phyloP scores from a whole-genome alignment of 2,329 filamentous ascomycete species.

The Colletotrichum melonis region DNA sequence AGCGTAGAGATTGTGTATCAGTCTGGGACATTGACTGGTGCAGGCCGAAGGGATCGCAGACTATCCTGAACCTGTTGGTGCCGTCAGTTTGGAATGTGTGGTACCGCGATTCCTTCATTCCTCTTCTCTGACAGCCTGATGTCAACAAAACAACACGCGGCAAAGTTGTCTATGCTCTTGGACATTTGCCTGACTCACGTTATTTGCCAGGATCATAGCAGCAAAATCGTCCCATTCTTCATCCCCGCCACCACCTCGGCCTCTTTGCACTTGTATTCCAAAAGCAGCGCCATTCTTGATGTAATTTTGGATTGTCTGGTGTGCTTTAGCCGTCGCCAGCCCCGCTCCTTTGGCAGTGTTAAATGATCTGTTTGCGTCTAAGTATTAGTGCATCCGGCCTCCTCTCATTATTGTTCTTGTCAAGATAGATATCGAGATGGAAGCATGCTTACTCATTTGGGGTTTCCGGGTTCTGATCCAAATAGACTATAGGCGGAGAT shows the following conservation, averaged over 20 bases:
- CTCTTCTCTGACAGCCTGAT: no score
- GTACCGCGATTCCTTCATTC: no score
- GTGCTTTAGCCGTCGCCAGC: neutral
- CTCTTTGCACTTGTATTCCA: conserved; percentile 3
- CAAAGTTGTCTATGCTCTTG: no score
- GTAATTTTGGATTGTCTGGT: neutral
- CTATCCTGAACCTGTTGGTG: neutral
- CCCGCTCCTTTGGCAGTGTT: neutral
- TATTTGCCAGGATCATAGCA: neutral
- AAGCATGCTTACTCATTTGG: neutral
- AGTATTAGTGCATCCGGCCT: no score
- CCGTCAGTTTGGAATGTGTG: no score
- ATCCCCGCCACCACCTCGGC: neutral
- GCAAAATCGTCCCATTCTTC: neutral
- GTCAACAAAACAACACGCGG: no score
- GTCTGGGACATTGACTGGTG: no score
- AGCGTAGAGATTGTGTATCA: no score
- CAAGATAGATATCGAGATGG: neutral
- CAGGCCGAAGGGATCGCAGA: neutral
- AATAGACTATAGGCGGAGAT: no score
- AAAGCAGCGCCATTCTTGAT: conserved; percentile 2
- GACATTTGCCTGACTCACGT: neutral
- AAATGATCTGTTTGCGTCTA: neutral
- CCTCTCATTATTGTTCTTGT: no score
- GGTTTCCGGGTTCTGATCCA: no score